Evolutionary conservation across 768 basidiomycete species (phyloP), one percentile per base, ranked within the genome.

Genomic region (Mycena amicta): DNA sequence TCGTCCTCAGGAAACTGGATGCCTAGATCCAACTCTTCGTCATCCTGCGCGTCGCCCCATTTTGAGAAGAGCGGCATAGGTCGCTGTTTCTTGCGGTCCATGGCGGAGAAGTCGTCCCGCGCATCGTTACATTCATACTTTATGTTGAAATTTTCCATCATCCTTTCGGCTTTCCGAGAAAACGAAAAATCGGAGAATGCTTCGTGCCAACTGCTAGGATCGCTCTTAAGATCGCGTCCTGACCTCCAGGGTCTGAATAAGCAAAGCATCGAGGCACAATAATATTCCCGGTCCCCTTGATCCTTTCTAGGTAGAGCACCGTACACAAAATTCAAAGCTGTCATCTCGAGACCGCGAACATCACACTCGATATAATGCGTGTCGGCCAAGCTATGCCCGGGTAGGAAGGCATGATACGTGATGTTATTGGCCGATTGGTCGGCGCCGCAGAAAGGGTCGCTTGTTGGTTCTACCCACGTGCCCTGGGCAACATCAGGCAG

Each of bases 111-210:
- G 58, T 74, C 70, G 60, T 74, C 73, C 22, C 63, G 25, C 2
- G 67, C 73, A 62, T 73, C 71, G 5, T 61, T 39, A 49, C 73
- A 74, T 45, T 71, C 71, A 56, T 71, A 71, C 12, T 56, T 26
- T 4, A 74, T 2, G 31, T 70, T 65, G 45, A 72, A 64, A 33
- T 71, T 66, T 1, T 46, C n/a, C 61, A 73, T 67, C 3, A 72
- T 18, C 63, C n/a, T 8, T 5, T 13, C 15, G 47, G 68, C 59
- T 25, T 45, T 25, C 1, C 25, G 12, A 1, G 62, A 59, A 33
- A 72, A 69, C 2, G 49, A 16, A 37, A 67, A 49, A 2, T 23
- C 28, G 16, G n/a, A 12, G 43, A 67, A 68, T 2, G 62, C 50
- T 27, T 64, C 57, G 40, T 65, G 57, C 66, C 71, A 68, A 11